Percentiles rank a stretch among this genome's conserved stretches.
These are phyloP conservation scores for Lomentospora prolificans DNA, from an alignment of 2,329 filamentous ascomycete species.

Conservation along the genomic window DNA sequence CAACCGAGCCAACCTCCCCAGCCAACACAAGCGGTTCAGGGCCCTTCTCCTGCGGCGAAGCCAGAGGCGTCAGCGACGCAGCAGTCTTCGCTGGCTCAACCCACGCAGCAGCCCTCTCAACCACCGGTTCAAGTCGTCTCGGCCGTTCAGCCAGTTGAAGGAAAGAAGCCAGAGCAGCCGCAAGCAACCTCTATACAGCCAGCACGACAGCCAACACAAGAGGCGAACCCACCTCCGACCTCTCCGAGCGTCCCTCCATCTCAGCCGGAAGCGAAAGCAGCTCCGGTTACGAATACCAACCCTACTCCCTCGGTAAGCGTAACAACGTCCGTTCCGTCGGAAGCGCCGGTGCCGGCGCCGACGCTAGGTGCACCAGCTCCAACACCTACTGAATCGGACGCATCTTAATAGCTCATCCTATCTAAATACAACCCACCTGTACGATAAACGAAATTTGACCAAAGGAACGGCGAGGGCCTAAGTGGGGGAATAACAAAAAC, in stretches of 20 bases:
- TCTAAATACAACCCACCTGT: not conserved
- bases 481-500: not conserved
- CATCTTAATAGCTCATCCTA: not conserved
- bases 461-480: not conserved
- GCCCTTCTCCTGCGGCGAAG: not conserved
- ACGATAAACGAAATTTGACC: not conserved
- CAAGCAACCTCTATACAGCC: not conserved
- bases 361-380: not conserved
- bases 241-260: not conserved
- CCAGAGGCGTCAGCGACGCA: not conserved
- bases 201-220: not conserved
- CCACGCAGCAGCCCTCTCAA: not conserved
- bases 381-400: not conserved
- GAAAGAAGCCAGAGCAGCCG: too few species aligned
- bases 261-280: not conserved
- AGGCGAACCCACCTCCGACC: not conserved
- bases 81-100: not conserved
- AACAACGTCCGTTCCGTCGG: not conserved
- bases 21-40: not conserved
- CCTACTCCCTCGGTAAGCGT: not conserved
- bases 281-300: not conserved
- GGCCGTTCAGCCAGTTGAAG: too few species aligned
- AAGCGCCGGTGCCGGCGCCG: too few species aligned
- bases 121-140: not conserved
- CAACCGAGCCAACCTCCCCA: not conserved